phyloP scores from a whole-genome alignment of 805 yeast genomes.

The Ogataea wickerhamii region DNA sequence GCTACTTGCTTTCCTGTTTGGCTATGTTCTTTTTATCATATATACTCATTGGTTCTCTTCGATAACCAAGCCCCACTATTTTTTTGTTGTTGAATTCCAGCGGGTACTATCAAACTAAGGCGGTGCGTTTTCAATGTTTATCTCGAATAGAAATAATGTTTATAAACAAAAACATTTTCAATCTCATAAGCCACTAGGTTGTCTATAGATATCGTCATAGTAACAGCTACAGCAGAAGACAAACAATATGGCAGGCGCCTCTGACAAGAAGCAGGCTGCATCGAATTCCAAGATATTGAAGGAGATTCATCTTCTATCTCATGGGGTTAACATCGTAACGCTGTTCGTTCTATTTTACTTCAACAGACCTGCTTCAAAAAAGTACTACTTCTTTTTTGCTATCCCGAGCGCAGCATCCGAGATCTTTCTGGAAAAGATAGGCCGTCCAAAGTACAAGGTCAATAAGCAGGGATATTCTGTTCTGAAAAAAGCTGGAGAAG shows the following conservation, averaged over 20 bases:
- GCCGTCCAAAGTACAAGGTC: constrained; percentile 49
- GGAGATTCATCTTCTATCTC: constrained; percentile 34
- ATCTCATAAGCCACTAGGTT: too few species aligned
- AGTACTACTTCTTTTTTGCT: constrained; percentile 41
- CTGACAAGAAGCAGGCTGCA: constrained; percentile 36
- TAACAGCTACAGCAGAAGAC: too few species aligned
- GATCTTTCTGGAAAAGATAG: constrained; percentile 53
- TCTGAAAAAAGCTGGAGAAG: constrained; percentile 54
- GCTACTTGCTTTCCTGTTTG: constrained; percentile 4
- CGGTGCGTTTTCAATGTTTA: not conserved
- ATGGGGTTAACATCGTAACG: constrained; percentile 37
- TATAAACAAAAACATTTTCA: too few species aligned
- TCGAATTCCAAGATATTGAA: constrained; percentile 29
- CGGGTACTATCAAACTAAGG: not conserved
- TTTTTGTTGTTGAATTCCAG: not conserved
- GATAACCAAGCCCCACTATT: constrained; percentile 1
- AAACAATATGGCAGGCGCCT: constrained; percentile 36
- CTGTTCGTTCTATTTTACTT: constrained; percentile 37
- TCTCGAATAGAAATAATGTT: too few species aligned
- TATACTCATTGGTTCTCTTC: constrained; percentile 2
- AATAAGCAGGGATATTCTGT: constrained; percentile 37
- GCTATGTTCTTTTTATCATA: constrained; percentile 2
- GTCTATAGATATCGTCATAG: too few species aligned
- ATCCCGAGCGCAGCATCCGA: constrained; percentile 43
- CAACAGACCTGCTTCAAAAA: constrained; percentile 43